Evolutionary conservation across 495 filamentous ascomycete genomes (phyloP).

Genomic region (Hypoxylon fuscum): DNA sequence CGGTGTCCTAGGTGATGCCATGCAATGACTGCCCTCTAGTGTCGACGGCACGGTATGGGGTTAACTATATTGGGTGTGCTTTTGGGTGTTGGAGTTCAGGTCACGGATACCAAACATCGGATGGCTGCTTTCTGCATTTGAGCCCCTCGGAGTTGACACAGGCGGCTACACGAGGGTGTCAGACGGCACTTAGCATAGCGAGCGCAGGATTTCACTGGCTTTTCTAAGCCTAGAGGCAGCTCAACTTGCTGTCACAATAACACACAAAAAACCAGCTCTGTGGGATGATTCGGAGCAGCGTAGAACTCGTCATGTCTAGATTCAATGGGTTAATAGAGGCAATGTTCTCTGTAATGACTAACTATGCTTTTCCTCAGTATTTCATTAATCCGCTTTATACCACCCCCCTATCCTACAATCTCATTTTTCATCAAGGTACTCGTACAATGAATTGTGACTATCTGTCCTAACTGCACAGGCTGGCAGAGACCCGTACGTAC

Average conservation of each 20-base stretch:
- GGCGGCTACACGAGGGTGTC: constrained; percentile 23
- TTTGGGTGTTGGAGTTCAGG: constrained; percentile 44
- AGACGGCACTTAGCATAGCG: constrained; percentile 16
- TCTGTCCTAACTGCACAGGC: too few relatives aligned
- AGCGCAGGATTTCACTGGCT: constrained; percentile 6
- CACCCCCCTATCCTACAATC: too few relatives aligned
- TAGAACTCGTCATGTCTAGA: background rate
- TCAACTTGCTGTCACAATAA: constrained; percentile 1
- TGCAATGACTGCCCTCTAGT: background rate
- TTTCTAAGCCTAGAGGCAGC: constrained; percentile 2
- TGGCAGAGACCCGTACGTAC: background rate
- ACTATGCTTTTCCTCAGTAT: background rate
- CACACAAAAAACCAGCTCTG: background rate
- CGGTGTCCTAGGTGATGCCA: constrained; percentile 60
- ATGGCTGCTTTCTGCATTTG: constrained; percentile 45
- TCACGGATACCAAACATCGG: constrained; percentile 43
- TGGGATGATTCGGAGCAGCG: background rate
- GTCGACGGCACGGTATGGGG: constrained; percentile 11
- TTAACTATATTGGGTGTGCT: constrained; percentile 23
- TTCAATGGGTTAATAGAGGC: constrained; percentile 8
- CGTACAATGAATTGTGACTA: too few relatives aligned
- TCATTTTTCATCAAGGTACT: too few relatives aligned
- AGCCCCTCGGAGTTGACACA: constrained; percentile 34
- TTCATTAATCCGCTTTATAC: too few relatives aligned
- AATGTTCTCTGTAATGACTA: background rate